Conservation (phyloP, 495 filamentous ascomycete species). For the Penicillium coffeae region DNA sequence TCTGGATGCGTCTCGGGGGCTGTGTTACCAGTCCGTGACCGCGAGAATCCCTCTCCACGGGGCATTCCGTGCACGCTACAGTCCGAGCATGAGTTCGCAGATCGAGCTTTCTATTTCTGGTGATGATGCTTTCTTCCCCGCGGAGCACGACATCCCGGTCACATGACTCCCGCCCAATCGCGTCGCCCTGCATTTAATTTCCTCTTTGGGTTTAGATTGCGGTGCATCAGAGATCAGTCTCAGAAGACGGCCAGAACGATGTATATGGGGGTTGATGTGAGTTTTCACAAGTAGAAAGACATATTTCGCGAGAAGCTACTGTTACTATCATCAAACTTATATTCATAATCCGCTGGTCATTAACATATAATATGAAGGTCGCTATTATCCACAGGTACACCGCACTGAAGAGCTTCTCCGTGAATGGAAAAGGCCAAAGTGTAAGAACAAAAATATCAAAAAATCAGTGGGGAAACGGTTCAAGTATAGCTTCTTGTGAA, state of each 20-base stretch:
- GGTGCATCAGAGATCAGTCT: too few species aligned
- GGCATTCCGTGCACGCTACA: constrained; percentile 10
- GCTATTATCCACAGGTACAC: too few species aligned
- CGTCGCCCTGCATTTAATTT: not conserved
- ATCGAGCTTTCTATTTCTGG: not conserved
- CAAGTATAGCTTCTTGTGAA: too few species aligned
- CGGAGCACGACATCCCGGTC: constrained; percentile 8
- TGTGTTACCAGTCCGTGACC: constrained; percentile 20
- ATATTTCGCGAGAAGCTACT: too few species aligned
- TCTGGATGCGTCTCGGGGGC: not conserved
- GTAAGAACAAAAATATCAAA: not conserved
- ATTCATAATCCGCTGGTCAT: too few species aligned
- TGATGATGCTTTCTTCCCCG: constrained; percentile 7
- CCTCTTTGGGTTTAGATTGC: constrained; percentile 2
- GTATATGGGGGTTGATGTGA: too few species aligned
- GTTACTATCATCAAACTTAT: too few species aligned
- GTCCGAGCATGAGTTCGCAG: not conserved
- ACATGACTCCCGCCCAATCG: constrained; percentile 8
- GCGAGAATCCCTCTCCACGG: constrained; percentile 14
- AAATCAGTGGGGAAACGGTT: not conserved
- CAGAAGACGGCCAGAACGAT: too few species aligned
- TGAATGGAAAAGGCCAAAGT: too few species aligned
- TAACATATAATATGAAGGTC: not conserved
- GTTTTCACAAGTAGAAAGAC: too few species aligned
- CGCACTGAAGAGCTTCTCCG: too few species aligned